phyloP scores from a whole-genome alignment of 192 early-diverging fungal species.

The Podila horticola region DNA sequence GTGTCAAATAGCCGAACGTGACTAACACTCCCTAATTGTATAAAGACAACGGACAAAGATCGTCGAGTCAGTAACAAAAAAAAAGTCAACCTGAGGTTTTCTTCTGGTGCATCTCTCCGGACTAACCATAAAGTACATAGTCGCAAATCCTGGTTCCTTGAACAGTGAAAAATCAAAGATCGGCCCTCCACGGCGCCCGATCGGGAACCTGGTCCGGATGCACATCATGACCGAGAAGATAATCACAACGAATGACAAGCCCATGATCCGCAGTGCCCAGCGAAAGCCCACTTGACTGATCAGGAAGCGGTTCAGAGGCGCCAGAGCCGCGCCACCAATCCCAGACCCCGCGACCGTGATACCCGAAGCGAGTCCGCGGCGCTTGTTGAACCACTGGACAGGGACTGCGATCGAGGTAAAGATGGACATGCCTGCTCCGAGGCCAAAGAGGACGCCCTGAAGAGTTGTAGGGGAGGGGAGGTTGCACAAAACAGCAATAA shows the following conservation, averaged over 20 bases:
- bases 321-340: conserved; percentile 70
- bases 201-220: conserved; percentile 18
- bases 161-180: conserved; percentile 51
- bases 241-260: conserved; percentile 43
- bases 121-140: conserved; percentile 53
- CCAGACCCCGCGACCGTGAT: conserved; percentile 75
- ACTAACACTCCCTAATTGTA: conserved; percentile 18
- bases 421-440: conserved; percentile 67
- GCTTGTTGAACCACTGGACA: conserved; percentile 71
- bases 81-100: not conserved
- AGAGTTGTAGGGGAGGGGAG: not conserved
- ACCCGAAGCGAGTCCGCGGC: conserved; percentile 68
- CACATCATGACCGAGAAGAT: conserved; percentile 28
- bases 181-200: conserved; percentile 1
- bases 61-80: not conserved
- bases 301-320: conserved; percentile 56
- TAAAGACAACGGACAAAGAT: too few relatives aligned
- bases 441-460: conserved; percentile 67
- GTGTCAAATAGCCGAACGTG: conserved; percentile 41
- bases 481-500: not conserved
- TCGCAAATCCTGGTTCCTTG: conserved; percentile 45
- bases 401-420: conserved; percentile 68
- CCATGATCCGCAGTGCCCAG: conserved; percentile 52
- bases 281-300: conserved; percentile 51
- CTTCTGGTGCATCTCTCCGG: not conserved